A percentile compares a stretch with the other conserved stretches of the same genome.
These are phyloP conservation scores for Pseudocercospora crystallina DNA, from an alignment of 2,329 filamentous ascomycete genomes.

Conservation along the genomic window DNA sequence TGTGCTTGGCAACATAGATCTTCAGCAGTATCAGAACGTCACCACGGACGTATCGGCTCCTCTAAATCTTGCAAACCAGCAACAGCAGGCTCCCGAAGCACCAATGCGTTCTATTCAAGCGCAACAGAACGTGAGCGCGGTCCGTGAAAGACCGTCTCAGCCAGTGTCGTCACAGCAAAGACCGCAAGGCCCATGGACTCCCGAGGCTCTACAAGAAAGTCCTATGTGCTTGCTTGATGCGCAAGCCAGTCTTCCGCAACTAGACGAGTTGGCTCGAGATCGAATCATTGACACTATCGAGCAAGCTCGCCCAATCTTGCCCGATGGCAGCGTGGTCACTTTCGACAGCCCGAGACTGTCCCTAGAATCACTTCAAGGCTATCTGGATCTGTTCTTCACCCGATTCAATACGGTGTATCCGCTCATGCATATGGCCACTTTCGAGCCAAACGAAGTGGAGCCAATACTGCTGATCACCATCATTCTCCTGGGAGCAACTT, in stretches of 20 bases:
- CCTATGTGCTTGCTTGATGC: slow-evolving; percentile 10
- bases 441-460: slow-evolving; percentile 52
- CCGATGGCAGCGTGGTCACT: slow-evolving; percentile 50
- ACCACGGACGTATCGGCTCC: too few relatives aligned
- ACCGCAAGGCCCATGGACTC: not conserved
- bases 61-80: too few relatives aligned
- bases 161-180: too few relatives aligned
- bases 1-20: too few relatives aligned
- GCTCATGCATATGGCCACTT: slow-evolving; percentile 59
- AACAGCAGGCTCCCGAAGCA: too few relatives aligned
- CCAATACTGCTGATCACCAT: slow-evolving; percentile 56
- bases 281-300: slow-evolving; percentile 53
- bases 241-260: slow-evolving; percentile 4
- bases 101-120: too few relatives aligned
- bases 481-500: slow-evolving; percentile 62
- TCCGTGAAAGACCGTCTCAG: too few relatives aligned
- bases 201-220: not conserved
- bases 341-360: slow-evolving; percentile 54
- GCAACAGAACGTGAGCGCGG: too few relatives aligned
- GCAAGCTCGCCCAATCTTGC: slow-evolving; percentile 49
- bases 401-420: slow-evolving; percentile 63
- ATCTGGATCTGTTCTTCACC: slow-evolving; percentile 60
- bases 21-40: too few relatives aligned
- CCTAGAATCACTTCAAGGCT: slow-evolving; percentile 53
- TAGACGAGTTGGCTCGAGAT: slow-evolving; percentile 42